Evolutionary conservation across 1,139 yeast species (phyloP), one percentile per base, ranked within the genome.

Genomic region (Geotrichum aggregatum): DNA sequence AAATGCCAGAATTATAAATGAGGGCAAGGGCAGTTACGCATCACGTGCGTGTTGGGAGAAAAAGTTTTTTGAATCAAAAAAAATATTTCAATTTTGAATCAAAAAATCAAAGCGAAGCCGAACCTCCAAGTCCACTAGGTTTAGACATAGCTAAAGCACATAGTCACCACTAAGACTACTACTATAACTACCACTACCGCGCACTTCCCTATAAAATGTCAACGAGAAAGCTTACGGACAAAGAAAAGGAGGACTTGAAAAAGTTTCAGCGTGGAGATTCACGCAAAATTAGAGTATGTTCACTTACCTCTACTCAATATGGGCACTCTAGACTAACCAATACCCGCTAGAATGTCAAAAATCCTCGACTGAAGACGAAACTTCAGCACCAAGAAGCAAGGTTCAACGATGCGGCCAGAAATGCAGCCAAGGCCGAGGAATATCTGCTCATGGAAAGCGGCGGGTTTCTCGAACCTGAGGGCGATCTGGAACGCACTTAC

Each of bases 381-480:
- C 67, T 89, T 62, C 80, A 80, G 61, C 76, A 80, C 61, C 71
- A 84, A 53, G 95, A 92, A 63, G 76, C 76, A 49, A 84, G 84
- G 61, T 87, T 87, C 67, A 79, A 80, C 59, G 85, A 84, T 57
- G 95, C 96, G 0, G 80, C 87, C 19, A 73, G 77, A 58, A 34
- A 30, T 5, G 78, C 89, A 14, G 96, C 96, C 1, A 87, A 91
- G 22, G 83, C 86, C 6, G 87, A 97, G 0, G 97, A 92, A 62
- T 77, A 87, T 65, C 76, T 94, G 59, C 73, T 89, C 47, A 87
- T 87, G 59, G 97, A 92, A 71, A 84, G 85, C 43, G 79, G 76
- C 2, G 98, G 98, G 47, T 85, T 76, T 61, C 71, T 94, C 59
- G 98, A 92, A 66, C 88, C 96, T 3, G 98, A 94, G 61, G 87